Evolutionary conservation across 805 yeast genomes (phyloP).

Genomic region (Kodamaea sagamina): DNA sequence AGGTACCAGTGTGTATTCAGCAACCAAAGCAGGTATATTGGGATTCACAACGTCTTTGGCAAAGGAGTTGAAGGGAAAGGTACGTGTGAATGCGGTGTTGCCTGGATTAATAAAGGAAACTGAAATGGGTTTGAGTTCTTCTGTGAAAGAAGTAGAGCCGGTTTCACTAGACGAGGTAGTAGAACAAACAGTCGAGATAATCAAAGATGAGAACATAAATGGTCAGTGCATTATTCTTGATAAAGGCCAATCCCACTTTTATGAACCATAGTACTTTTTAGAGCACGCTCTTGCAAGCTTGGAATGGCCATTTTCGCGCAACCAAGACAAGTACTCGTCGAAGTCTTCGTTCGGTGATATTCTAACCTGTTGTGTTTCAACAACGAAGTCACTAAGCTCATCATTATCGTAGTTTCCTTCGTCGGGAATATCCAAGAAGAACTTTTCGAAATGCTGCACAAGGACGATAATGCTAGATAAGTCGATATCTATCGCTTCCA

Average conservation of each 20-base stretch:
- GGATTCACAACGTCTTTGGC: slow-evolving; percentile 65
- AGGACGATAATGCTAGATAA: not conserved
- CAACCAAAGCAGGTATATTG: slow-evolving; percentile 68
- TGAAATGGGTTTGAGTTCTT: slow-evolving; percentile 54
- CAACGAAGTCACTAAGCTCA: slow-evolving; percentile 1
- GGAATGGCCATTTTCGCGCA: not conserved
- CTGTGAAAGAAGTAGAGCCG: slow-evolving; percentile 21
- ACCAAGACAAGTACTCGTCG: slow-evolving; percentile 11
- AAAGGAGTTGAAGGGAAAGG: slow-evolving; percentile 53
- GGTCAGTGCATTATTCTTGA: slow-evolving; percentile 20
- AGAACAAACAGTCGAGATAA: slow-evolving; percentile 22
- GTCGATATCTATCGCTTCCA: not conserved
- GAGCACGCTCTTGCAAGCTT: slow-evolving; percentile 4
- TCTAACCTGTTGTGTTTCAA: slow-evolving; percentile 4
- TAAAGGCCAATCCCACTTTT: not conserved
- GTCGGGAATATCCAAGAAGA: not conserved
- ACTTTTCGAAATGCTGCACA: not conserved
- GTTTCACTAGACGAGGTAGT: slow-evolving; percentile 33
- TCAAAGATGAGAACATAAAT: slow-evolving; percentile 27
- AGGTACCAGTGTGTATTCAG: slow-evolving; percentile 69
- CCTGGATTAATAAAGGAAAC: slow-evolving; percentile 73
- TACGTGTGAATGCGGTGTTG: slow-evolving; percentile 63
- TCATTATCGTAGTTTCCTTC: not conserved
- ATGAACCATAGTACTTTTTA: slow-evolving; percentile 1
- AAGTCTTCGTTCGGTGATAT: slow-evolving; percentile 8